Percentiles rank a stretch among this genome's conserved stretches.
These are phyloP conservation scores for Ophiostoma australiae DNA, from an alignment of 2,329 filamentous ascomycete genomes.

Conservation along the genomic window DNA sequence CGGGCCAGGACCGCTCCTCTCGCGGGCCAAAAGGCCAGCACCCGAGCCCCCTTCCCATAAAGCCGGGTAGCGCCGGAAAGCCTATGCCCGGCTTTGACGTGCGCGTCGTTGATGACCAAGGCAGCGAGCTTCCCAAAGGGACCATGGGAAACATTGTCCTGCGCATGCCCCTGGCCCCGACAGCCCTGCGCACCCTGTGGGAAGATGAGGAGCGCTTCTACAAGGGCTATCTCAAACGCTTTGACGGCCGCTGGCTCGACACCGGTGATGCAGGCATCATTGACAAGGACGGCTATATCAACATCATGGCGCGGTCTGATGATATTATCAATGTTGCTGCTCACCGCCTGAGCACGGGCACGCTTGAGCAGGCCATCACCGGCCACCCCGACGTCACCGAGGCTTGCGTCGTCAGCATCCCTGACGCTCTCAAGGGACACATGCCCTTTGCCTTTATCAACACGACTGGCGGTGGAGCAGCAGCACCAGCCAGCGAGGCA, in stretches of 20 bases:
- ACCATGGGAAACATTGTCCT: conserved; percentile 91
- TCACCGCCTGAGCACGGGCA: conserved; percentile 80
- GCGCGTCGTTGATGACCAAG: conserved; percentile 73
- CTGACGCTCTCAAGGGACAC: conserved; percentile 81
- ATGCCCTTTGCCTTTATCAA: conserved; percentile 86
- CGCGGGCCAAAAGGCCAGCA: conserved; percentile 34
- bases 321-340: conserved; percentile 96
- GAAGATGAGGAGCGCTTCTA: conserved; percentile 81
- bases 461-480: conserved; percentile 36
- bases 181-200: conserved; percentile 81
- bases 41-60: conserved; percentile 49
- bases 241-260: conserved; percentile 77
- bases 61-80: conserved; percentile 83
- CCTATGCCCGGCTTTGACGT: conserved; percentile 90
- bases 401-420: conserved; percentile 79
- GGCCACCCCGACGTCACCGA: conserved; percentile 75
- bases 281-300: conserved; percentile 64
- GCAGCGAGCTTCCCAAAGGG: conserved; percentile 63
- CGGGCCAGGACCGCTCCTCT: conserved; percentile 44
- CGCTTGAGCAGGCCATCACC: conserved; percentile 86
- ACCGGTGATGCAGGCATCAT: conserved; percentile 88
- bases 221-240: conserved; percentile 76
- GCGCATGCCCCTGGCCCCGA: conserved; percentile 74
- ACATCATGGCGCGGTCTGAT: conserved; percentile 62
- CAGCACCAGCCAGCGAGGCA: not conserved